A percentile compares a stretch with the other conserved stretches of the same genome.
These are phyloP conservation scores for Schizophyllum amplum DNA, from an alignment of 1,284 basidiomycete species.

Conservation along the genomic window DNA sequence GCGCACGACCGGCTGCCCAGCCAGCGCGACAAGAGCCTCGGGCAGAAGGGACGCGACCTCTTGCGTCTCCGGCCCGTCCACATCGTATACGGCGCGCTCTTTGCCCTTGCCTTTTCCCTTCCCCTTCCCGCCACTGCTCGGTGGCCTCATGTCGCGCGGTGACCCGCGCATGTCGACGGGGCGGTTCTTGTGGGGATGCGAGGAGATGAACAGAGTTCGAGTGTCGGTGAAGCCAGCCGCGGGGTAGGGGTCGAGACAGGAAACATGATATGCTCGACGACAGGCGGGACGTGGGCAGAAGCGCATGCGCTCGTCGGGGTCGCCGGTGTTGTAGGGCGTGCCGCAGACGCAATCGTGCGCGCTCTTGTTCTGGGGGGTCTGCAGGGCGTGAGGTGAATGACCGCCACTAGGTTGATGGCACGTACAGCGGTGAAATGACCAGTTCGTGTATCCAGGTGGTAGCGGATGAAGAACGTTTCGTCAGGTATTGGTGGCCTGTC, in stretches of 20 bases:
- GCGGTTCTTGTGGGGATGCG: background rate
- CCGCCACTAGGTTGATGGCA: no score
- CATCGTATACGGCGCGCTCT: background rate
- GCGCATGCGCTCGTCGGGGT: background rate
- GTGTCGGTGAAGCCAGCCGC: background rate
- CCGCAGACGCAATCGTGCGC: background rate
- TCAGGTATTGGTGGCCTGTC: background rate
- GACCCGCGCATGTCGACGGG: background rate
- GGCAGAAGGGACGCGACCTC: background rate
- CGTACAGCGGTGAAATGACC: background rate
- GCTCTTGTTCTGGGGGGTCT: background rate
- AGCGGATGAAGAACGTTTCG: background rate
- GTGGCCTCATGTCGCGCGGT: background rate
- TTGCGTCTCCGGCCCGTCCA: background rate
- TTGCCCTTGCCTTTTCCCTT: background rate
- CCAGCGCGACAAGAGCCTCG: background rate
- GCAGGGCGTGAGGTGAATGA: no score
- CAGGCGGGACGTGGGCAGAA: background rate
- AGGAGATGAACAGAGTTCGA: background rate
- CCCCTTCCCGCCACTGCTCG: background rate
- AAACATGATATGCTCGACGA: background rate
- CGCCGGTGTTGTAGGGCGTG: background rate
- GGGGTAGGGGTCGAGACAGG: background rate
- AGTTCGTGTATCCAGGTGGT: background rate
- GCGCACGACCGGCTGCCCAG: background rate